These are phyloP conservation scores for Populus hybrid DNA, from an alignment of 441 rosid genomes.

Conservation along the genomic window DNA sequence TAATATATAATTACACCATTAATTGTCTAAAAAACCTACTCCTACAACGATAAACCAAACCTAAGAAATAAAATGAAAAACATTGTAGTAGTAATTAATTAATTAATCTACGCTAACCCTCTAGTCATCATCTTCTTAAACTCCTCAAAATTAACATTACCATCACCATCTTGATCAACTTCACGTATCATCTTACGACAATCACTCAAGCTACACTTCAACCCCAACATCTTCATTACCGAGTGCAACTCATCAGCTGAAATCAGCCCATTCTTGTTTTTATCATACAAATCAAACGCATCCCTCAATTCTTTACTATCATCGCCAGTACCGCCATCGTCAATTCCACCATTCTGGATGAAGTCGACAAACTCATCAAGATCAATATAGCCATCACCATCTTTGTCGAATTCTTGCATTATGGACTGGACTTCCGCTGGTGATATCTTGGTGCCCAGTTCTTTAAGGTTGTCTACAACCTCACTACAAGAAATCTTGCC, in stretches of 20 bases:
- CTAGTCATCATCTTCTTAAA: slow-evolving; percentile 84
- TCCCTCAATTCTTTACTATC: slow-evolving; percentile 53
- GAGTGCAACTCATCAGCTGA: slow-evolving; percentile 62
- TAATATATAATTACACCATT: too few relatives aligned
- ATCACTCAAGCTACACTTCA: slow-evolving; percentile 61
- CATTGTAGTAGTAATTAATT: not conserved
- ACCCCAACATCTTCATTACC: slow-evolving; percentile 68
- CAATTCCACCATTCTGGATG: slow-evolving; percentile 34
- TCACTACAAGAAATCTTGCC: slow-evolving; percentile 72
- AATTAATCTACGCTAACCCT: slow-evolving; percentile 18
- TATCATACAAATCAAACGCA: slow-evolving; percentile 76
- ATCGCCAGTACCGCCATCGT: not conserved
- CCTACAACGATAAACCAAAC: not conserved
- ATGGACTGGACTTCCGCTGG: slow-evolving; percentile 49
- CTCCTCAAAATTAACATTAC: slow-evolving; percentile 77
- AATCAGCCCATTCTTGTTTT: slow-evolving; percentile 71
- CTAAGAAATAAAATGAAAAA: not conserved
- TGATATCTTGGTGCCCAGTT: slow-evolving; percentile 51
- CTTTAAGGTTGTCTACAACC: slow-evolving; percentile 46
- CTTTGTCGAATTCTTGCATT: slow-evolving; percentile 74
- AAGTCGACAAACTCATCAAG: slow-evolving; percentile 63
- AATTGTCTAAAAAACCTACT: not conserved
- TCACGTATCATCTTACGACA: slow-evolving; percentile 68
- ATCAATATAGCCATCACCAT: slow-evolving; percentile 75
- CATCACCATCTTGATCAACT: slow-evolving; percentile 86